Evolutionary conservation across 2,329 filamentous ascomycete species (phyloP), one percentile per base, ranked within the genome.

Genomic region (Neofusicoccum sp.): DNA sequence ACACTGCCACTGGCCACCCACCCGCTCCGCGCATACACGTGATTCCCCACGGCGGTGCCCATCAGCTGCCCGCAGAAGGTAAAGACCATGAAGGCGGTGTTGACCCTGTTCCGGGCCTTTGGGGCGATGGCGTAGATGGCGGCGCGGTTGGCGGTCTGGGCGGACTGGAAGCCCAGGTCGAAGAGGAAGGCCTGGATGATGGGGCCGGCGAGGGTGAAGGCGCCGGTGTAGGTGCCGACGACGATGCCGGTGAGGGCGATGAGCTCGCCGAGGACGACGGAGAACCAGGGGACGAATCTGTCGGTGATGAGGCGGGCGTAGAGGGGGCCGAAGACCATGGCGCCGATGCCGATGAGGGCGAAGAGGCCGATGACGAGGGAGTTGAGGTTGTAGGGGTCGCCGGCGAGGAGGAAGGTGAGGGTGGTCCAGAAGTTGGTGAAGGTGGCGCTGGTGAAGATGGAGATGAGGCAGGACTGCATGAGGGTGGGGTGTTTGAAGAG

Each of bases 71-170:
- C 90, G 30, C 83, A 85, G 68, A 93, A 93, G 0, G 84, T 86
- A 6, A 82, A 81, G 0, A 92, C 81, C 90, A 93, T 95, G 68
- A 91, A 95, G 1, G 87, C 89, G 0, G 90, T 92, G 70, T 95
- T 95, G 26, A 93, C 83, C 3, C 90, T 76, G 73, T 92, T 95
- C 4, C 89, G 77, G 0, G 87, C 86, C 62, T 85, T 86, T 0
- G 89, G 86, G 0, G 45, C 58, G 24, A 93, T 85, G 1, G 78
- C 75, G 66, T 90, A 93, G 20, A 95, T 89, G 3, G 84, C 81
- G 0, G 82, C 80, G 0, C 90, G 78, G 67, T 93, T 92, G 1
- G 88, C 88, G 33, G 91, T 89, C 70, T 92, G 89, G 0, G 84
- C 81, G 1, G 86, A 89, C 73, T 92, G 90, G 62, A 87, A 79